phyloP scores from a whole-genome alignment of 106 monocot genomes.

The Gastrodia elata region DNA sequence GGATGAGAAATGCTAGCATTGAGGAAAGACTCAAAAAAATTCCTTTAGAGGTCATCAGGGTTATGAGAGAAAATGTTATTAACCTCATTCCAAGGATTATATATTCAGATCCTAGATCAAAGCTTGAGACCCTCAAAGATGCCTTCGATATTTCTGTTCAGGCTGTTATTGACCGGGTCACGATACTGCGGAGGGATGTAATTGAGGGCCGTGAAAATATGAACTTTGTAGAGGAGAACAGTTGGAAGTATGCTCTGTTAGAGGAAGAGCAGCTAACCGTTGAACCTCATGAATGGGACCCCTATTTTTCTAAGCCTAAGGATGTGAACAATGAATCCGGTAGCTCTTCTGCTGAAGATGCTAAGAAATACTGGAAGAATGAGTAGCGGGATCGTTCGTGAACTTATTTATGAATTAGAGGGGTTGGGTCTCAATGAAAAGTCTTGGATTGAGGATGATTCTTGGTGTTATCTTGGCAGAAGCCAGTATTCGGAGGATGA shows the following conservation, averaged over 20 bases:
- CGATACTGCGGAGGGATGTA: slow-evolving; percentile 57
- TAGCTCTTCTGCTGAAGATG: slow-evolving; percentile 28
- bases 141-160: slow-evolving; percentile 86
- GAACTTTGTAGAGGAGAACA: slow-evolving; percentile 76
- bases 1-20: slow-evolving; percentile 49
- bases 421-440: too few relatives aligned
- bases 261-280: slow-evolving; percentile 51
- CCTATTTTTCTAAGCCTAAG: slow-evolving; percentile 80
- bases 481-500: background rate
- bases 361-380: slow-evolving; percentile 57
- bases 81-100: slow-evolving; percentile 60
- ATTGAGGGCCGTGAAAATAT: slow-evolving; percentile 46
- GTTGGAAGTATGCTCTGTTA: slow-evolving; percentile 78
- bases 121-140: slow-evolving; percentile 52
- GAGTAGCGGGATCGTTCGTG: slow-evolving; percentile 35
- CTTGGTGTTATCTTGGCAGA: background rate
- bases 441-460: background rate
- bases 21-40: slow-evolving; percentile 51
- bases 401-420: background rate
- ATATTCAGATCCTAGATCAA: slow-evolving; percentile 67
- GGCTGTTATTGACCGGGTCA: slow-evolving; percentile 55
- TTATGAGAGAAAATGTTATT: slow-evolving; percentile 66
- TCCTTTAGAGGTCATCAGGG: slow-evolving; percentile 36
- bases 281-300: slow-evolving; percentile 85
- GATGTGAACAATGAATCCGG: slow-evolving; percentile 32